Base-by-base conservation (phyloP, 768 basidiomycete species). In the Phlegmacium glaucopus region DNA sequence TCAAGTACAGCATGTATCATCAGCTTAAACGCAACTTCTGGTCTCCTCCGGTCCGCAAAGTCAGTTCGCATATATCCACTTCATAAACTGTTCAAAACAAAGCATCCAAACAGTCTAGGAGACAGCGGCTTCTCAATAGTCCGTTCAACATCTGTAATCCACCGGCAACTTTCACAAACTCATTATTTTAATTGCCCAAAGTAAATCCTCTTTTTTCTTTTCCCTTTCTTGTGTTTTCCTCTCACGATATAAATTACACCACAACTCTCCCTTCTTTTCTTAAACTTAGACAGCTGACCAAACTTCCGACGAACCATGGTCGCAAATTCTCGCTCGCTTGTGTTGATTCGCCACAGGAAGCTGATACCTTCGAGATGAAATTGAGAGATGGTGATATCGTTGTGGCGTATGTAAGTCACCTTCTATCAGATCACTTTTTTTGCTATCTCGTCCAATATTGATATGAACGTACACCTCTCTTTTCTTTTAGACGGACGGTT, bases 1-100 rank as follows among this genome's bases (percentile, higher is more conserved):
- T 90, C 90, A 9, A 92, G 90, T 61, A 93, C 90, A 0, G 89
- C 87, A 28, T 89, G 87, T 57, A 65, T 92, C 18, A 60, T 90
- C 30, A 87, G 78, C 44, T 62, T 92, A 45, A 90, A 91, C 58
- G 76, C 86, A 8, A 78, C 85, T 13, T 85, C 84, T 2, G 89
- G 89, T 12, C 51, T 85, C 37, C 70, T 92, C 47, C 85, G 85
- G 42, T 80, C 87, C 17, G 86, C 87, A 47, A 91, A 89, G 89
- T 90, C 60, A 55, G 79, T 69, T 18, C 41, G 39, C 44, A 52
- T 26, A 22, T 47, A 39, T 34, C 26, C 30, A 36, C n/a, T 18
- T 28, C 44, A 36, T 45, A 28, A 6, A 42, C 30, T 38, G 15
- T 7, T 42, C 18, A 39, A 51, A 26, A 28, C 30, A 42, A 38